Evolutionary conservation across 352 stramenopile genomes (phyloP), one percentile per base, ranked within the genome.

Genomic region (Aphanomyces euteiches): DNA sequence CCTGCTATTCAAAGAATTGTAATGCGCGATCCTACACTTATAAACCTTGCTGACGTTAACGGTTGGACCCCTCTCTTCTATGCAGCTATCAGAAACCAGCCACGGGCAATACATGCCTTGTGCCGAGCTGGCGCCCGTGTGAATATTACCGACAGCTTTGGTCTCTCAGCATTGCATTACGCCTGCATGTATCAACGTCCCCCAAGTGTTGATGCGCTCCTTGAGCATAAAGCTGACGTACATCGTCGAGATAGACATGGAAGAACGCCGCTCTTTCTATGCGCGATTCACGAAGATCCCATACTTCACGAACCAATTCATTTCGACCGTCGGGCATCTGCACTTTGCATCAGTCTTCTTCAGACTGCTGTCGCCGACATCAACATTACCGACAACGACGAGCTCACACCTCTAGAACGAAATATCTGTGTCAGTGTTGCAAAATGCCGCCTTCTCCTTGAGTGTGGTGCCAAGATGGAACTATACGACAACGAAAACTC

Each of bases 271-370:
- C 54, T 61, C 21, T 61, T 61, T 36, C 54, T 61, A 7, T 61
- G 54, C 21, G 54, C 54, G 17, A 61, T 61, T 37, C 19, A 61
- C 54, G 54, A 61, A 61, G 54, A 61, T 37, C 54, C 54, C 12
- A 19, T 61, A 6, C 13, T 61, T 1, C 17, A 19, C 17, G 15
- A 36, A 13, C 54, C 54, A 17, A 19, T 61, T 12, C 54, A 17
- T 1, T 19, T 61, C 10, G 54, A 61, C 54, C 5, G 10, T 7
- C 54, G 54, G 6, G 54, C 54, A 12, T 17, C 36, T 6, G 36
- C 19, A 36, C 54, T 61, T 8, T 61, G 54, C 54, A 38, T 61
- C 17, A 12, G 15, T 17, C 54, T 61, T 7, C 54, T 61, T 12
- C 7, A 39, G 54, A 37, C 54, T 7, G 54, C 54, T 8, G 54